Evolutionary conservation across 371 early-diverging fungal genomes (phyloP).

Genomic region (Haplosporangium sp.): DNA sequence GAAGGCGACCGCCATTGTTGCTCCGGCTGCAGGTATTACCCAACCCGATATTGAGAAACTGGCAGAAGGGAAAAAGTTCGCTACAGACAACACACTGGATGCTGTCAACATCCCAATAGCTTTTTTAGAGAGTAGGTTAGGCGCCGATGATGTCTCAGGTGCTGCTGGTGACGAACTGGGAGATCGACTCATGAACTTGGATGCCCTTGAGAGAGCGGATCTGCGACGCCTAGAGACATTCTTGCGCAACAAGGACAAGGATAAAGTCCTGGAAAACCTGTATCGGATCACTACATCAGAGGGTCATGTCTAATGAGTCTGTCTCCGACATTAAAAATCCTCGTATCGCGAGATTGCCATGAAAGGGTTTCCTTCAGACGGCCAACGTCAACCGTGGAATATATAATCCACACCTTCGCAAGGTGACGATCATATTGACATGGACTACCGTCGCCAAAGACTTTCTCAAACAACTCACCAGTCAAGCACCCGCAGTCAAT

Average conservation of each 20-base stretch:
- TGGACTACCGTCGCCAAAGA: constrained; percentile 6
- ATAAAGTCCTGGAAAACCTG: constrained; percentile 17
- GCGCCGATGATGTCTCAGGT: background rate
- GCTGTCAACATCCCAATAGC: constrained; percentile 8
- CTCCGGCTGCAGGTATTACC: constrained; percentile 9
- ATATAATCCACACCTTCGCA: constrained; percentile 7
- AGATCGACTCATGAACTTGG: background rate
- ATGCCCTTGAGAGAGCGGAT: constrained; percentile 23
- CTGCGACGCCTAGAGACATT: constrained; percentile 17
- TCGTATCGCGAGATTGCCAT: constrained; percentile 5
- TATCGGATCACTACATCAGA: constrained; percentile 15
- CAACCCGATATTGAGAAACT: background rate
- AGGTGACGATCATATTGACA: constrained; percentile 6
- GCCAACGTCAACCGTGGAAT: constrained; percentile 1
- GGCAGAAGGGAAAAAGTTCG: background rate
- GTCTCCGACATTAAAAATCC: constrained; percentile 13
- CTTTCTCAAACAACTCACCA: constrained; percentile 9
- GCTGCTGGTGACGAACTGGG: background rate
- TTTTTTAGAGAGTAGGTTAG: constrained; percentile 8
- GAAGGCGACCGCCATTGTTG: constrained; percentile 8
- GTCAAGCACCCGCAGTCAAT: constrained; percentile 7
- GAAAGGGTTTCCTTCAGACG: constrained; percentile 2
- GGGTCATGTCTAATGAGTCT: constrained; percentile 35
- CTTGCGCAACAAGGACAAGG: constrained; percentile 16
- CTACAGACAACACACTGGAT: constrained; percentile 1